Base-by-base conservation (phyloP, 2,329 filamentous ascomycete species). In the Ophiostoma piceae region DNA sequence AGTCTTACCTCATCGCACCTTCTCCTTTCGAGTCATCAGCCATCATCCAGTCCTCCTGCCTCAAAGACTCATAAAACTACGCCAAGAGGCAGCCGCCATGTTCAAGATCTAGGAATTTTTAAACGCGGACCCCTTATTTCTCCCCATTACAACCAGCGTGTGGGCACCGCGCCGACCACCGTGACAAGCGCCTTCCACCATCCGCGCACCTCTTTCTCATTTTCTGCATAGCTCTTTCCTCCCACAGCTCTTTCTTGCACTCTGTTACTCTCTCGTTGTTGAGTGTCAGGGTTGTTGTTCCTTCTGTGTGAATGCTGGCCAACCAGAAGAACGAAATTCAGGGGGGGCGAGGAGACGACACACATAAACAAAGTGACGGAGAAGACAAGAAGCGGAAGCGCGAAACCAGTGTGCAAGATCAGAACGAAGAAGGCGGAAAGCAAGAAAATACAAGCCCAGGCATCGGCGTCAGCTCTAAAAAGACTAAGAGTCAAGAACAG, bases 21-120 rank as follows among this genome's bases (percentile, higher is more conserved):
- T 22, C 65, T 66, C 22, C 12, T 29, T 26, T 26, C 35, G 14
- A 8, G 6, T 14, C 19, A 22, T 66, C 62, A n/a, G 8, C 35
- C 19, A 3, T 9, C 16, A 12, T 37, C 62, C n/a, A 12, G 11
- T 6, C 19, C 37, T 43, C 39, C 37, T 29, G 65, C 54, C 62
- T 19, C 26, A 39, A 68, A 43, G 57, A 66, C 57, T 43, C 47
- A 11, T 16, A 60, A 57, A 54, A 67, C 67, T 69, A 26, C 60
- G 66, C 67, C 67, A 70, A 72, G 70, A 73, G 72, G 72, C 71
- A 74, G 68, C 70, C 72, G 73, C 74, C 72, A 74, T 74, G 74
- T 74, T 71, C 73, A 74, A 74, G 74, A 74, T 72, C 57, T 74
- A 74, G 74, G 69, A 72, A 73, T 67, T 74, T 73, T 74, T 74